Percentiles rank a stretch among this genome's conserved stretches.
Conservation (phyloP, 2,329 filamentous ascomycete genomes). For the Byssochlamys sp. region DNA sequence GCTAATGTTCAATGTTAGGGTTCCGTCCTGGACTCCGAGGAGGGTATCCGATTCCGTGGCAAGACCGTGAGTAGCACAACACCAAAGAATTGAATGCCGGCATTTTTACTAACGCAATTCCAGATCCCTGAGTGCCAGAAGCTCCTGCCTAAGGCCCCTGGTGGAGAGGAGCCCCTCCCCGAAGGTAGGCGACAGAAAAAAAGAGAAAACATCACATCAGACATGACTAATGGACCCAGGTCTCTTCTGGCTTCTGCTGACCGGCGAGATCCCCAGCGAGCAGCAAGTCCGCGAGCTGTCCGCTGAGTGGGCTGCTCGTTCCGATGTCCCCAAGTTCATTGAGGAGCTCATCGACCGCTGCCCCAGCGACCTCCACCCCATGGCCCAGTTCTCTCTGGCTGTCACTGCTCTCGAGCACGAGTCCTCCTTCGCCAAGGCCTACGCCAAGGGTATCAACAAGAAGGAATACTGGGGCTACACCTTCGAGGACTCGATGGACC, state of each 20-base stretch:
- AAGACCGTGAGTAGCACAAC: constrained; percentile 57
- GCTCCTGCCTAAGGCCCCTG: constrained; percentile 90
- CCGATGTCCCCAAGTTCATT: constrained; percentile 93
- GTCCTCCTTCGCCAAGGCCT: constrained; percentile 94
- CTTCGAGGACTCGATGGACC: constrained; percentile 98
- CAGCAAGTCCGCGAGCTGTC: constrained; percentile 97
- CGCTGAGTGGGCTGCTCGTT: constrained; percentile 95
- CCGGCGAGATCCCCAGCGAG: constrained; percentile 92
- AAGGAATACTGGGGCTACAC: constrained; percentile 99
- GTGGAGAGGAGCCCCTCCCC: constrained; percentile 90
- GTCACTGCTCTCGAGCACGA: constrained; percentile 97
- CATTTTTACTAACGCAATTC: constrained; percentile 12
- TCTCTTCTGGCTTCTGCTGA: constrained; percentile 99
- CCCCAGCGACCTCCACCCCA: constrained; percentile 96
- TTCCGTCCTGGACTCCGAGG: constrained; percentile 93
- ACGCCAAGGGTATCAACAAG: constrained; percentile 98
- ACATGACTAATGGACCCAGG: constrained; percentile 39
- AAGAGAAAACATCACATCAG: not conserved
- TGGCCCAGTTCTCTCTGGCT: constrained; percentile 97
- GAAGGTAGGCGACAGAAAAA: constrained; percentile 53
- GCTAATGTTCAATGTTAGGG: constrained; percentile 38
- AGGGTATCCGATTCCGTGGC: constrained; percentile 98
- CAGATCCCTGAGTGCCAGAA: constrained; percentile 95
- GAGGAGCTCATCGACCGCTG: constrained; percentile 99
- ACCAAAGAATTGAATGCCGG: not conserved